phyloP scores from a whole-genome alignment of 2,329 filamentous ascomycete species.

The Xylaria arbuscula region DNA sequence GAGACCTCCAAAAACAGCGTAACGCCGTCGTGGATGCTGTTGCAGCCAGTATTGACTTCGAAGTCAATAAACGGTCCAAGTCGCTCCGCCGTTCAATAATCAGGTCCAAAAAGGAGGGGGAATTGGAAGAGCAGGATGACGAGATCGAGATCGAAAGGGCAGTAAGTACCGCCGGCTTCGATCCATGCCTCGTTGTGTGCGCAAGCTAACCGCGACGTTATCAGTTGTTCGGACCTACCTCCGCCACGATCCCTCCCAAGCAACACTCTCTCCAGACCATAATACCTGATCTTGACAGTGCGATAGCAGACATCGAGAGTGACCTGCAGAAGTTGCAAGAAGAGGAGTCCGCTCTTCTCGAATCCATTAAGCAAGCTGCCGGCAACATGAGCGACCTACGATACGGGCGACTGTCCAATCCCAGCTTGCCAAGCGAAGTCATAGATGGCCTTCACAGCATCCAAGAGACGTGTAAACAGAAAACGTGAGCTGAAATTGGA shows the following conservation, averaged over 20 bases:
- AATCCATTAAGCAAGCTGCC: constrained; percentile 72
- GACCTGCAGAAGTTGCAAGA: constrained; percentile 74
- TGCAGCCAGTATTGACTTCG: constrained; percentile 71
- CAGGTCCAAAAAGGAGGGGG: constrained; percentile 62
- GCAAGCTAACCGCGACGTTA: constrained; percentile 35
- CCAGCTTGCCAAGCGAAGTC: constrained; percentile 72
- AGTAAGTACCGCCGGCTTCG: constrained; percentile 53
- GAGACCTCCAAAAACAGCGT: constrained; percentile 81
- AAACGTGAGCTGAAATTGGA: constrained; percentile 49
- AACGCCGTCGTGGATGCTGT: constrained; percentile 75
- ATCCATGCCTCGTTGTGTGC: background rate
- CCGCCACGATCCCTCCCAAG: constrained; percentile 57
- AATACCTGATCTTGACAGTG: constrained; percentile 74
- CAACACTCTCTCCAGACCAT: constrained; percentile 73
- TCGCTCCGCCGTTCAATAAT: constrained; percentile 68
- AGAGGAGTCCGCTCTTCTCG: constrained; percentile 70
- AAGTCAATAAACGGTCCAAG: constrained; percentile 68
- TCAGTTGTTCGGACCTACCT: constrained; percentile 69
- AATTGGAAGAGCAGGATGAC: constrained; percentile 68
- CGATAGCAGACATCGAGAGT: constrained; percentile 71
- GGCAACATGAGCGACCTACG: constrained; percentile 83
- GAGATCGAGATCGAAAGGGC: constrained; percentile 72
- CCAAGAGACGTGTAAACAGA: constrained; percentile 70
- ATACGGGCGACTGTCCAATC: constrained; percentile 78
- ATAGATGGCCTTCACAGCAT: constrained; percentile 73